Evolutionary conservation across 768 basidiomycete species (phyloP).

Genomic region (Leccinum truebloodii): DNA sequence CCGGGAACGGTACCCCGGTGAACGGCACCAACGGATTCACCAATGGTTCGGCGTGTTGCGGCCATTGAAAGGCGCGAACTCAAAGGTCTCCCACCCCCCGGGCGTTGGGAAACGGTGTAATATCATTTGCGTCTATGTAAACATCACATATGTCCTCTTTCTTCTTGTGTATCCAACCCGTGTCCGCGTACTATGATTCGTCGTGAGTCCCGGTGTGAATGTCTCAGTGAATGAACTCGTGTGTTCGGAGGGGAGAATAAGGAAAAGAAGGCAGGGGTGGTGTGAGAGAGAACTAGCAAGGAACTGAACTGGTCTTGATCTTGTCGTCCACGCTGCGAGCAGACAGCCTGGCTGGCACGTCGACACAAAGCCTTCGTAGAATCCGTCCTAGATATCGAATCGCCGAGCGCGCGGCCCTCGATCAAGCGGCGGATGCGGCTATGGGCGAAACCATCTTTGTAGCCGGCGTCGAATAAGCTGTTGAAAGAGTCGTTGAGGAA

Average conservation of each 20-base stretch:
- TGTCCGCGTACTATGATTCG: not conserved
- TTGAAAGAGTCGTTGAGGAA: not conserved
- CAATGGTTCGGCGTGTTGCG: conserved; percentile 15
- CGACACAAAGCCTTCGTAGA: conserved; percentile 85
- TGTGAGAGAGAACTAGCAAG: too few species aligned
- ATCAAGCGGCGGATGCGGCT: conserved; percentile 79
- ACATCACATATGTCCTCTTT: not conserved
- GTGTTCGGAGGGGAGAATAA: not conserved
- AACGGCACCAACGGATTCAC: conserved; percentile 19
- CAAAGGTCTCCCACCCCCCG: not conserved
- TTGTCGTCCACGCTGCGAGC: conserved; percentile 26
- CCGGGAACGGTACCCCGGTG: conserved; percentile 1
- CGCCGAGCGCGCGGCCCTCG: conserved; percentile 86
- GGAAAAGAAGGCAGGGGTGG: too few species aligned
- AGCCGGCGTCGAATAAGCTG: conserved; percentile 67
- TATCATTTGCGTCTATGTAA: not conserved
- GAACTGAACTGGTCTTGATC: conserved; percentile 7
- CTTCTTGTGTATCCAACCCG: not conserved
- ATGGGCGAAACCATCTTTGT: conserved; percentile 58
- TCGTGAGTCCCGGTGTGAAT: too few species aligned
- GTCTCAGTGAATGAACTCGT: too few species aligned
- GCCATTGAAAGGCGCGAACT: conserved; percentile 13
- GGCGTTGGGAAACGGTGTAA: not conserved
- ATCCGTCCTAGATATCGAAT: conserved; percentile 96
- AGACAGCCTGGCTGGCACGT: too few species aligned